Evolutionary conservation across 805 yeast species (phyloP), one percentile per base, ranked within the genome.

Genomic region (Ascoidea rubescens): DNA sequence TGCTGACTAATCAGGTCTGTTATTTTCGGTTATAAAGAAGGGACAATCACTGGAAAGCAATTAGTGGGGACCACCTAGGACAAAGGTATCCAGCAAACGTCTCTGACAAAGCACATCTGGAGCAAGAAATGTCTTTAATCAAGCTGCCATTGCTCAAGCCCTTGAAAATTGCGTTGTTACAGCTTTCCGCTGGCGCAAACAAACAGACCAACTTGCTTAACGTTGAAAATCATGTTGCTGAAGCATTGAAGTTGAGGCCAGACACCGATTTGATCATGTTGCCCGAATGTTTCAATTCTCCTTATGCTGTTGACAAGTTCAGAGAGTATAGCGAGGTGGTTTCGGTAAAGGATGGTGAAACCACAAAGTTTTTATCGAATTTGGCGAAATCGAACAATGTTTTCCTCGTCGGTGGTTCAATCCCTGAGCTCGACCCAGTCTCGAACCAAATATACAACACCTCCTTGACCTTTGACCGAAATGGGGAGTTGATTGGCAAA

Each of bases 241-340:
- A 75, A 53, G 97, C 98, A 0, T 55, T 82, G 46, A 48, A 53
- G 10, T 64, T 71, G 52, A 80, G 83, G 30, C 73, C 79, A 16
- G 62, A 67, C 30, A 77, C 83, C 5, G 85, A 90, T 60, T 71
- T 91, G 46, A 77, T 93, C 8, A 87, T 93, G 57, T 71, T 93
- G 37, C 99, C 99, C 6, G 98, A 93, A 69, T 89, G 96, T 69
- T 91, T 90, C 77, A 93, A 91, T 65, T 87, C 96, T 1, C 98
- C 98, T 2, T 93, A 93, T 63, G 79, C 95, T 0, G 96, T 88
- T 32, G 78, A 78, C 54, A 84, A 90, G 56, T 93, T 93, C 67
- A 78, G 85, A 5, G 81, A 87, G 54, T 91, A 93, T 64, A 90
- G 96, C 3, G 99, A 93, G 65, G 59, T 66, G n/a, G 85, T 93